phyloP scores from a whole-genome alignment of 2,329 filamentous ascomycete species.

The Colletotrichum brevisporum region DNA sequence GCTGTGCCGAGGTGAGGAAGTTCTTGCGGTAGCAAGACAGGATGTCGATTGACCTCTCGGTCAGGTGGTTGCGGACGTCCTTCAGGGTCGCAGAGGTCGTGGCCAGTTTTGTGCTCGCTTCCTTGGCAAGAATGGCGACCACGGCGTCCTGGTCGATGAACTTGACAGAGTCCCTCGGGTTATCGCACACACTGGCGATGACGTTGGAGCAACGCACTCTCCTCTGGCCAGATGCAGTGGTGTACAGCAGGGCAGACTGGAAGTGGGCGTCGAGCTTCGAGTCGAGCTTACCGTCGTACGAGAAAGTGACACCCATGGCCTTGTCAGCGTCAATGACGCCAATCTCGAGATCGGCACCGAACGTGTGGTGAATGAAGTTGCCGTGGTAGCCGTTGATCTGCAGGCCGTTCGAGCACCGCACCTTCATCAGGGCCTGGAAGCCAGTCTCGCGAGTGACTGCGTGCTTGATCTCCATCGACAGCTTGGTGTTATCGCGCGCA shows the following conservation, averaged over 20 bases:
- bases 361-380: constrained; percentile 96
- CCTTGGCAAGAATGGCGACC: constrained; percentile 89
- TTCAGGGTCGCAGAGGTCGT: constrained; percentile 80
- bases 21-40: constrained; percentile 94
- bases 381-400: constrained; percentile 96
- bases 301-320: constrained; percentile 90
- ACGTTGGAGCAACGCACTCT: constrained; percentile 94
- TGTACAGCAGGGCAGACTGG: constrained; percentile 95
- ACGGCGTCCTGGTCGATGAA: constrained; percentile 97
- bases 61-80: constrained; percentile 85
- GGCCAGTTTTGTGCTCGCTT: constrained; percentile 88
- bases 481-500: constrained; percentile 85
- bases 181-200: constrained; percentile 92
- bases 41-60: constrained; percentile 93
- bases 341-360: constrained; percentile 94
- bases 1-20: constrained; percentile 84
- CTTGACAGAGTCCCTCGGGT: constrained; percentile 86
- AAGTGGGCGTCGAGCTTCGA: constrained; percentile 97
- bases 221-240: constrained; percentile 88
- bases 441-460: constrained; percentile 91
- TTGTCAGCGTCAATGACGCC: constrained; percentile 95
- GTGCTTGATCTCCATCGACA: constrained; percentile 88
- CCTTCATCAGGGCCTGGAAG: constrained; percentile 97
- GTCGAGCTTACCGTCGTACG: constrained; percentile 97
- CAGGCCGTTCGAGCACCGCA: constrained; percentile 95